Percentiles rank a stretch among this genome's conserved stretches.
phyloP scores from a whole-genome alignment of 1,139 yeast species.

The Chernovozyma aurita region DNA sequence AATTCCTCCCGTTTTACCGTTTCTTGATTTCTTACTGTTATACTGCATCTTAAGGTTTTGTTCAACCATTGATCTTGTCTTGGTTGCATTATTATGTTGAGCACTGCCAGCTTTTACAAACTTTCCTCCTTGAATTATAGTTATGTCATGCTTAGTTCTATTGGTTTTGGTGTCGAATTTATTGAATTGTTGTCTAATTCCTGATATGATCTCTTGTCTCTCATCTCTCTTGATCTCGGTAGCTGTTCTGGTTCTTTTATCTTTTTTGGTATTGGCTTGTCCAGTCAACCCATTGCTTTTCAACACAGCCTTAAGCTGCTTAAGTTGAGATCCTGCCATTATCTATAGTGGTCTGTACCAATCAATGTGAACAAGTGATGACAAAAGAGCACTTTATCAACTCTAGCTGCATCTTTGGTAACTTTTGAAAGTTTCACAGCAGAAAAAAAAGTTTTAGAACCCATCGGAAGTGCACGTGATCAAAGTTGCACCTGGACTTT shows the following conservation, averaged over 20 bases:
- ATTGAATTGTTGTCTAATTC: slow-evolving; percentile 78
- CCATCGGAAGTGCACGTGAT: not conserved
- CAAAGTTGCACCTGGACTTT: not conserved
- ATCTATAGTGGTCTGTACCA: too few relatives aligned
- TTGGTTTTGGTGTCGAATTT: slow-evolving; percentile 81
- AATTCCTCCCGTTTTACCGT: slow-evolving; percentile 74
- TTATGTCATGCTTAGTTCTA: slow-evolving; percentile 63
- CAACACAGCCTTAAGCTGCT: slow-evolving; percentile 72
- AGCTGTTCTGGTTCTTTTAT: slow-evolving; percentile 53
- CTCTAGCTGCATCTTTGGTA: too few relatives aligned
- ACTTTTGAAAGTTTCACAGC: too few relatives aligned
- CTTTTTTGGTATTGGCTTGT: slow-evolving; percentile 60
- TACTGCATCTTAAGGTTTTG: slow-evolving; percentile 66
- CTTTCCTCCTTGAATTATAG: slow-evolving; percentile 49
- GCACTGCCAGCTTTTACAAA: slow-evolving; percentile 55
- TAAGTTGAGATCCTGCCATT: slow-evolving; percentile 91
- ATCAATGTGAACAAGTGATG: too few relatives aligned
- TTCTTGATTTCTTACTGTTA: slow-evolving; percentile 54
- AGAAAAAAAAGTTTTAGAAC: not conserved
- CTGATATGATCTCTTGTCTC: slow-evolving; percentile 47
- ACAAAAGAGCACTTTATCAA: too few relatives aligned
- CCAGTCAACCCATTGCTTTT: slow-evolving; percentile 80
- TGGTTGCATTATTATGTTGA: slow-evolving; percentile 35
- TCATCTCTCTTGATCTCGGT: slow-evolving; percentile 69
- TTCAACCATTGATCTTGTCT: slow-evolving; percentile 71